phyloP scores from a whole-genome alignment of 2,329 filamentous ascomycete species.

The Trichophyton benhamiae region DNA sequence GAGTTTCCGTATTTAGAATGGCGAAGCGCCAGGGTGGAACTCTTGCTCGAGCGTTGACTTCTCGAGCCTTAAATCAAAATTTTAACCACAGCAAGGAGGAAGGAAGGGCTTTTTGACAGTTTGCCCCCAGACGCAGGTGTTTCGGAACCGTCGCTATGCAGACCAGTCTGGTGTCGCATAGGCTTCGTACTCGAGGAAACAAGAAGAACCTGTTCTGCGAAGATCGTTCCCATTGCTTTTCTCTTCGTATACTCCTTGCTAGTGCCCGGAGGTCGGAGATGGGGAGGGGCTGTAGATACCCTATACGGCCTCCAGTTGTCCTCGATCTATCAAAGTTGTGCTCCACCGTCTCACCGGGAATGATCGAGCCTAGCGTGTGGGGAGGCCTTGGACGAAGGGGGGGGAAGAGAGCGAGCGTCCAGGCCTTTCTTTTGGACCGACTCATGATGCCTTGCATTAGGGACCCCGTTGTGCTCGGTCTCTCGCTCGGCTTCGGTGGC shows the following conservation, averaged over 20 bases:
- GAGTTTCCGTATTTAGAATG: background rate
- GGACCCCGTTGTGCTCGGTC: background rate
- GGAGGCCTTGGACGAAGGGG: background rate
- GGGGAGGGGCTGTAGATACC: background rate
- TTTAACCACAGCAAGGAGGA: too few relatives aligned
- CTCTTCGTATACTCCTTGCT: background rate
- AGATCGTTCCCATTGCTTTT: background rate
- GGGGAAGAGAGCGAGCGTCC: background rate
- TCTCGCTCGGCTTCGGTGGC: background rate
- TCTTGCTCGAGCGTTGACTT: constrained; percentile 1
- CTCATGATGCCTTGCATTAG: background rate
- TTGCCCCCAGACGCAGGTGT: background rate
- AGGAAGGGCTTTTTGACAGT: too few relatives aligned
- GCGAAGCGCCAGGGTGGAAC: background rate
- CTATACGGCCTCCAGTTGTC: background rate
- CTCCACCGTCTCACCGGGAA: background rate
- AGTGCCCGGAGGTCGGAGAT: background rate
- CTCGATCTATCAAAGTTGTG: background rate
- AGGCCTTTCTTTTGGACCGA: background rate
- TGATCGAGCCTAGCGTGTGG: constrained; percentile 1
- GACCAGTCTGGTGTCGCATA: background rate
- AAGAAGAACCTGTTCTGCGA: background rate
- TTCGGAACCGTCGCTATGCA: too few relatives aligned
- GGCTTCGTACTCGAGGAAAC: background rate
- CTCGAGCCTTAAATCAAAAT: background rate